Evolutionary conservation across 176 grass and related monocot genomes (phyloP).

Genomic region (Oryza meridionalis): DNA sequence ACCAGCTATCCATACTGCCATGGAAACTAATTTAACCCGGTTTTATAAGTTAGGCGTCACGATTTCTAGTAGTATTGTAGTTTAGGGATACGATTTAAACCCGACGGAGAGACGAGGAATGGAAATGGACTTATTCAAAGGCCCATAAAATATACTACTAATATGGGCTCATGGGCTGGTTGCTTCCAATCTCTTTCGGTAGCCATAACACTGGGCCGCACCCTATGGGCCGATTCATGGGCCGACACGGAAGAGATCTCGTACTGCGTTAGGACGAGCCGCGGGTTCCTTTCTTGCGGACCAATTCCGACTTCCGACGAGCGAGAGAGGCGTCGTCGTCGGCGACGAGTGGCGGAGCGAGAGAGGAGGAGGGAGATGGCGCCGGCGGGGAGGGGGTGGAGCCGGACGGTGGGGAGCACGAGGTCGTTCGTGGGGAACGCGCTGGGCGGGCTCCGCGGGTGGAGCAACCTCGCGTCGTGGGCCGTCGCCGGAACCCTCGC

Average conservation of each 20-base stretch:
- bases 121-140: too few species aligned
- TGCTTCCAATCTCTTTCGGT: too few species aligned
- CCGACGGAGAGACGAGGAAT: too few species aligned
- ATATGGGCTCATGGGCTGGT: too few species aligned
- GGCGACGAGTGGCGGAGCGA: neutral
- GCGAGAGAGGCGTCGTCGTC: constrained; percentile 16
- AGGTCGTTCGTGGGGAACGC: constrained; percentile 91
- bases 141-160: too few species aligned
- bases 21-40: too few species aligned
- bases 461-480: constrained; percentile 91
- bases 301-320: constrained; percentile 33
- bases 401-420: constrained; percentile 61
- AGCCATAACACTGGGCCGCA: neutral
- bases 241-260: too few species aligned
- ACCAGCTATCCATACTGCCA: too few species aligned
- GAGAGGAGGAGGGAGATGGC: constrained; percentile 25
- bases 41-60: too few species aligned
- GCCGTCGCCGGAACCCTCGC: constrained; percentile 84
- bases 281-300: constrained; percentile 45
- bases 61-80: too few species aligned
- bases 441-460: constrained; percentile 80
- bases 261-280: neutral
- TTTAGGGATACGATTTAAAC: too few species aligned
- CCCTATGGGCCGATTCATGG: neutral
- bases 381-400: constrained; percentile 54